Base-by-base conservation (phyloP, 139 green algal species). In the Zygnema cylindricum region DNA sequence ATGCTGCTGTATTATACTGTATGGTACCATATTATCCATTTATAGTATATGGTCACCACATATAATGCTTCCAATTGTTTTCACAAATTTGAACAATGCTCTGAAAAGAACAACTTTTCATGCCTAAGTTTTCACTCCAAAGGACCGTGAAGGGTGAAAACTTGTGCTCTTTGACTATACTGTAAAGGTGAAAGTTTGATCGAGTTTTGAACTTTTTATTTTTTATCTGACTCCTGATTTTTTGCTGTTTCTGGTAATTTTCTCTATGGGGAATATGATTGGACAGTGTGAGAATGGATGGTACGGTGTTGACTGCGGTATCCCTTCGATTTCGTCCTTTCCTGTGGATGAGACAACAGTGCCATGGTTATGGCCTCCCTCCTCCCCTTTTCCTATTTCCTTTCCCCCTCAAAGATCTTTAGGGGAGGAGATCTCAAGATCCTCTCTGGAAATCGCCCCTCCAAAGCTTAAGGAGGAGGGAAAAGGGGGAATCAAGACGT, bases 291-390 rank as follows among this genome's bases (percentile, higher is more conserved):
- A 84, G 40, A 33, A 54, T 2, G 77, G 21, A 54, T 84, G 77
- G 77, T 84, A 84, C 77, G 77, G 77, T 7, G 7, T 84, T 57
- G 77, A 84, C 25, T 84, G 77, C 77, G 76, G 77, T 33, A 38
- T 84, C 55, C 38, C 77, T 42, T 55, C 77, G 3, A 11, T 16
- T 16, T 54, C 71, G 3, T 79, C 71, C 71, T 16, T 16, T 16
- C 49, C 7, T 7, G 49, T 25, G 49, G 49, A 16, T 7, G 49
- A 63, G 7, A 25, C 16, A 16, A 7, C 7, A 63, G 7, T 63
- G 7, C 49, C 49, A 63, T 63, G 49, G 49, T 63, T 63, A 16
- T 7, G 49, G 49, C 7, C 7, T 63, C 16, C 49, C 49, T 7
- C 49, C 16, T 63, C 16, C 16, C 49, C 49, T 63, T 63, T 63